These are phyloP conservation scores for Penicillium riverlandense DNA, from an alignment of 495 filamentous ascomycete species.

Conservation along the genomic window DNA sequence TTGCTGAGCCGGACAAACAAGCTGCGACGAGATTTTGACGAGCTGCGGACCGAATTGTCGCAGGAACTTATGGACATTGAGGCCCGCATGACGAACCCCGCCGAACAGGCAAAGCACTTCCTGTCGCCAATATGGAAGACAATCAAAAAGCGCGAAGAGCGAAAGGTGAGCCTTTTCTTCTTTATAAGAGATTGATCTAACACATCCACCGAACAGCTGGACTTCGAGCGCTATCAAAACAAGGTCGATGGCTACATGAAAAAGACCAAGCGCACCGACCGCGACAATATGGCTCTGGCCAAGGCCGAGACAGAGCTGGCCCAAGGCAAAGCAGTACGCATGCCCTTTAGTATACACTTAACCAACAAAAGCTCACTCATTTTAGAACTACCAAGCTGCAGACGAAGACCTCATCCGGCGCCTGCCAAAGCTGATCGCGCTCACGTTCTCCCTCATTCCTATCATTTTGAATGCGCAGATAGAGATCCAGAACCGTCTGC, in stretches of 20 bases:
- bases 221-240: constrained; percentile 77
- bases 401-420: constrained; percentile 72
- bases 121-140: constrained; percentile 77
- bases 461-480: constrained; percentile 67
- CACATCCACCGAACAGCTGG: constrained; percentile 35
- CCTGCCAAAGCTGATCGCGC: constrained; percentile 68
- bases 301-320: constrained; percentile 76
- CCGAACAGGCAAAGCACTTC: constrained; percentile 61
- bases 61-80: constrained; percentile 73
- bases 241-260: constrained; percentile 62
- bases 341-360: neutral
- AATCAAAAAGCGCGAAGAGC: constrained; percentile 87
- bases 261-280: constrained; percentile 64
- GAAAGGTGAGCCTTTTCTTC: constrained; percentile 46
- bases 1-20: constrained; percentile 60
- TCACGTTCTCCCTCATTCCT: constrained; percentile 74
- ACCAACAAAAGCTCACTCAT: neutral
- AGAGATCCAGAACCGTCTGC: constrained; percentile 73
- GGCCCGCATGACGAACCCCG: constrained; percentile 62
- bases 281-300: constrained; percentile 68
- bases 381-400: constrained; percentile 70
- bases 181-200: no score
- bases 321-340: constrained; percentile 55
- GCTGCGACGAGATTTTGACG: constrained; percentile 63
- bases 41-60: constrained; percentile 66